Percentiles rank a stretch among this genome's conserved stretches.
Conservation (phyloP, 192 early-diverging fungal species). For the Umbelopsis ramanniana region DNA sequence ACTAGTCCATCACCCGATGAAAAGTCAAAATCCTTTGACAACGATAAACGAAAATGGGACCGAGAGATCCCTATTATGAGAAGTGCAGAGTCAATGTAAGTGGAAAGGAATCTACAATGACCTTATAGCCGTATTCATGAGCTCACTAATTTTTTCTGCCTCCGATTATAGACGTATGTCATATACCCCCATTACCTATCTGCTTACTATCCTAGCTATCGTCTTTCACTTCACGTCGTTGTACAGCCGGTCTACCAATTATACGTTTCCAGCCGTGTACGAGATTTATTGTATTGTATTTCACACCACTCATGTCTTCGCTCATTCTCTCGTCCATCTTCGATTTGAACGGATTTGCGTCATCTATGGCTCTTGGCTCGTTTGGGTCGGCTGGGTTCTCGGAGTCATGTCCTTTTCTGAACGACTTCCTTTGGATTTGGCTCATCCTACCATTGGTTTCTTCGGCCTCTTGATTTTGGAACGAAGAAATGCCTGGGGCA, state of each 20-base stretch:
- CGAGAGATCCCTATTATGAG: slow-evolving; percentile 41
- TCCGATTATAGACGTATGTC: slow-evolving; percentile 35
- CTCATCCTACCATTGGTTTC: slow-evolving; percentile 45
- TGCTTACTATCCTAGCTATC: slow-evolving; percentile 33
- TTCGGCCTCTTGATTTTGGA: slow-evolving; percentile 52
- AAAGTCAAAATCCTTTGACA: slow-evolving; percentile 12
- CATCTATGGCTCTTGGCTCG: slow-evolving; percentile 62
- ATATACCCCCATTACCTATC: slow-evolving; percentile 44
- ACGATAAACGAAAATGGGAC: slow-evolving; percentile 16
- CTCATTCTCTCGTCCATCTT: slow-evolving; percentile 46
- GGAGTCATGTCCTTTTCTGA: slow-evolving; percentile 50
- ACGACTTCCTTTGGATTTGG: slow-evolving; percentile 46
- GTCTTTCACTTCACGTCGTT: slow-evolving; percentile 25
- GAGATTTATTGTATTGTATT: slow-evolving; percentile 40
- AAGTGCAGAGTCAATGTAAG: slow-evolving; percentile 41
- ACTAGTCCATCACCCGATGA: slow-evolving; percentile 25
- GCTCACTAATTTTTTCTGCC: neutral
- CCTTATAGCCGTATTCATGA: too few relatives aligned
- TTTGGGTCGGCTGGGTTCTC: slow-evolving; percentile 59
- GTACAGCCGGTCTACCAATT: slow-evolving; percentile 21
- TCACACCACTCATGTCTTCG: slow-evolving; percentile 49
- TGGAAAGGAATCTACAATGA: too few relatives aligned
- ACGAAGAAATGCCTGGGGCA: slow-evolving; percentile 50
- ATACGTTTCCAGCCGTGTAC: slow-evolving; percentile 42
- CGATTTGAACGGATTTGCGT: slow-evolving; percentile 53